phyloP scores from a whole-genome alignment of 2,329 filamentous ascomycete species.

The Xylariaceae sp. region DNA sequence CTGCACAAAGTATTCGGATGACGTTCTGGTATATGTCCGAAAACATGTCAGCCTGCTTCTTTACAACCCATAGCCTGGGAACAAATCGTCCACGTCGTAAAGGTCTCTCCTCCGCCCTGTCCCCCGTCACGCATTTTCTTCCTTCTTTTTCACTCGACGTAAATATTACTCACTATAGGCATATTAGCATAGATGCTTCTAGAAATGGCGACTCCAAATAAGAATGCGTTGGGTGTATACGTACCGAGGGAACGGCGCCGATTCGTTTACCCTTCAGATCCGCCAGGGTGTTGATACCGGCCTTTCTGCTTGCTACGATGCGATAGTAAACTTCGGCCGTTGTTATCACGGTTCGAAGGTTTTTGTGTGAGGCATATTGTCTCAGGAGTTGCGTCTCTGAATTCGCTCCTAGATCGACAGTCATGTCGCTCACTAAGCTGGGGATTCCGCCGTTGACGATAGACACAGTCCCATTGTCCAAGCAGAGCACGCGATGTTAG shows the following conservation, averaged over 20 bases:
- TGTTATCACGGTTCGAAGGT: constrained; percentile 33
- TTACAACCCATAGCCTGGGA: too few species aligned
- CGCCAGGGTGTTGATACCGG: constrained; percentile 24
- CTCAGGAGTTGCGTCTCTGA: constrained; percentile 36
- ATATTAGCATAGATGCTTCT: too few species aligned
- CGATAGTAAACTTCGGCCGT: constrained; percentile 35
- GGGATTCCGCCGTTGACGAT: constrained; percentile 33
- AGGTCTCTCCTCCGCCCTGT: too few species aligned
- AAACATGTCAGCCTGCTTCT: too few species aligned
- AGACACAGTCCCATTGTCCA: constrained; percentile 13
- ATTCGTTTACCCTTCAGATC: constrained; percentile 34
- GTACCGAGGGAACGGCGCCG: constrained; percentile 26
- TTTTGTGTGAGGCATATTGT: constrained; percentile 30
- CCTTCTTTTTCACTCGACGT: too few species aligned
- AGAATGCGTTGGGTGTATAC: too few species aligned
- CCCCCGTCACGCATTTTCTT: too few species aligned
- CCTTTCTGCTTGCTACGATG: constrained; percentile 30
- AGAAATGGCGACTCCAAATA: too few species aligned
- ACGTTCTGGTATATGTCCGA: constrained; percentile 15
- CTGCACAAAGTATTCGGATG: constrained; percentile 34
- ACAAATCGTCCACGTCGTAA: too few species aligned
- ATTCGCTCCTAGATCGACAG: constrained; percentile 33
- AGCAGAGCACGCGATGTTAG: too few species aligned
- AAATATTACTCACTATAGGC: too few species aligned
- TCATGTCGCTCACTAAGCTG: constrained; percentile 25